Base-by-base conservation (phyloP, 306 rosid genomes). In the Castanea mollissima region DNA sequence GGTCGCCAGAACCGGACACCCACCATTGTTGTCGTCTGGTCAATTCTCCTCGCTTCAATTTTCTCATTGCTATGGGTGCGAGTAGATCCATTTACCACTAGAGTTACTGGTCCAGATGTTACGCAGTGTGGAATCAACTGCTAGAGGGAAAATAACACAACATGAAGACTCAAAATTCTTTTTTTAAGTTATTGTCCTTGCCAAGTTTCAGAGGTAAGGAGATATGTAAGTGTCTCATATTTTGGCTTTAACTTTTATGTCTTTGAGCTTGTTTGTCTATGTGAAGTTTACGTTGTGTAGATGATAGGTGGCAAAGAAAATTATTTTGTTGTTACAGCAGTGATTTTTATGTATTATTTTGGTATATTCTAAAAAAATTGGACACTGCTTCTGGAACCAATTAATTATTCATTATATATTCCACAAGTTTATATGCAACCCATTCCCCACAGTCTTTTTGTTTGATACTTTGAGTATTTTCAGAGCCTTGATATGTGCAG, bases 1-100 rank as follows among this genome's bases (percentile, higher is more conserved):
- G 99, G 99, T 52, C 91, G 99, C 71, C 99, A 95, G 85, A 95
- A 95, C 82, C 73, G 99, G 56, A 95, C 97, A 0, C 99, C 99
- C 1, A 95, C 99, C 82, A 91, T 95, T 20, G 97, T 95, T 13
- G 91, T 95, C 4, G 97, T 95, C 25, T 95, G 99, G 99, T 92
- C 98, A 13, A 84, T 95, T 78, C 90, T 95, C 1, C 92, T 95
- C 55, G 99, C 99, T 15, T 95, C 99, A 21, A 95, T 95, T 70
- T 95, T 95, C 90, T 95, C 99, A 4, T 82, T 95, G 63, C 75
- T 95, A 32, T 95, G 99, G 99, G 98, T 95, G 67, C 71, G 98
- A 54, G 58, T 95, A 1, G 97, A 95, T 64, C 99, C 99, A 1
- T 95, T 95, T 76, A 91, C 90, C 18, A 95, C 98, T 8, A 76